phyloP scores from a whole-genome alignment of 108 stramenopile genomes.

The Nitzschia sp. region DNA sequence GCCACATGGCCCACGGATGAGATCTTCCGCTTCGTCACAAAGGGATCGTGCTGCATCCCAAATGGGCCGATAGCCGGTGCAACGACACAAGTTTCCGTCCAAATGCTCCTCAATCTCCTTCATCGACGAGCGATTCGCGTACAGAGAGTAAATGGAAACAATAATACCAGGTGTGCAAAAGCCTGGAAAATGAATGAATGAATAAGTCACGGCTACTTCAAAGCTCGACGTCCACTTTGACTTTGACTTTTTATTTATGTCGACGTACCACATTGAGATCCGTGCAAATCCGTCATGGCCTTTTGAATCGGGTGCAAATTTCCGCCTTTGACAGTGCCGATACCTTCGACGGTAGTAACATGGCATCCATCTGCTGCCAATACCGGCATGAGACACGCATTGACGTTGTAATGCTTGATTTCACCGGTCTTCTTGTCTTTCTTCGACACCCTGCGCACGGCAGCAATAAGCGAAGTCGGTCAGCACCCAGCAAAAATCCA shows the following conservation, averaged over 20 bases:
- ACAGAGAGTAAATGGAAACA: constrained; percentile 86
- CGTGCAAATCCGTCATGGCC: constrained; percentile 92
- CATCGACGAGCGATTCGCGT: constrained; percentile 51
- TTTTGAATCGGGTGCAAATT: constrained; percentile 91
- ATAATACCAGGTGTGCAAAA: constrained; percentile 97
- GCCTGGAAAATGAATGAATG: constrained; percentile 20
- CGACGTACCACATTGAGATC: constrained; percentile 92
- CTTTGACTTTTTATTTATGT: no score
- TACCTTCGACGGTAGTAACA: constrained; percentile 92
- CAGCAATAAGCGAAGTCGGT: no score
- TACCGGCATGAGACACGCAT: constrained; percentile 93
- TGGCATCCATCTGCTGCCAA: constrained; percentile 84
- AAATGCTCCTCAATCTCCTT: constrained; percentile 86
- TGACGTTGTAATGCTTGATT: constrained; percentile 69
- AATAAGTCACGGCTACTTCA: no score
- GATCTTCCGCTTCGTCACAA: constrained; percentile 54
- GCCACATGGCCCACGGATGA: constrained; percentile 73
- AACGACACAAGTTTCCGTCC: constrained; percentile 96
- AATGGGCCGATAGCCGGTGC: constrained; percentile 93
- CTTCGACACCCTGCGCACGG: constrained; percentile 47
- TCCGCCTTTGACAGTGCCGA: constrained; percentile 71
- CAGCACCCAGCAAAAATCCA: no score
- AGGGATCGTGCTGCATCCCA: constrained; percentile 91
- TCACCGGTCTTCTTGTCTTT: constrained; percentile 22
- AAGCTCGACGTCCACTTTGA: no score